Evolutionary conservation across 2,329 filamentous ascomycete species (phyloP).

Genomic region (Rugonectria rugulosa): DNA sequence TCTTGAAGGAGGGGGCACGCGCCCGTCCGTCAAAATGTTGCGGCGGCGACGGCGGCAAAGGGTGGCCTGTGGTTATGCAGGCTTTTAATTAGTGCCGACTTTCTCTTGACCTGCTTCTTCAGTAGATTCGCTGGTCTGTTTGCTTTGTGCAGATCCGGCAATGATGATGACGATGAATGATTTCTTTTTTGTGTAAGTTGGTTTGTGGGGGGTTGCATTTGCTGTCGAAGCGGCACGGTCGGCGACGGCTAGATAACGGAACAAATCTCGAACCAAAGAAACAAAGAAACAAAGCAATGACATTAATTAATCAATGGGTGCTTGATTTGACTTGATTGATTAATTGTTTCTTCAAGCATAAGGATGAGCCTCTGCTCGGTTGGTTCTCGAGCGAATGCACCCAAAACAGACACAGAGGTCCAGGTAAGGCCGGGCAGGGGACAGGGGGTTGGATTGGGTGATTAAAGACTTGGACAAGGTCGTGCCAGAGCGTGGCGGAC

Average conservation of each 20-base stretch:
- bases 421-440: conserved; percentile 1
- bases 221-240: conserved; percentile 3
- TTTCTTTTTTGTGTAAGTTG: neutral
- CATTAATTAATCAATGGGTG: conserved; percentile 5
- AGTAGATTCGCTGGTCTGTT: neutral
- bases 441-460: conserved; percentile 4
- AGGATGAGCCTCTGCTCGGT: conserved; percentile 5
- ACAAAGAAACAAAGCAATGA: neutral
- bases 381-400: neutral
- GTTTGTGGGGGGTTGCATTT: neutral
- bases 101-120: conserved; percentile 3
- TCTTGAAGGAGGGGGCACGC: too few relatives aligned
- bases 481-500: neutral
- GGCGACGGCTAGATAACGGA: conserved; percentile 9
- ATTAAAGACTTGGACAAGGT: neutral
- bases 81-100: conserved; percentile 1
- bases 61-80: conserved; percentile 12
- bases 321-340: neutral
- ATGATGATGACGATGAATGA: conserved; percentile 2
- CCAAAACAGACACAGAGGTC: neutral
- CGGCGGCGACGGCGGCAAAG: conserved; percentile 12
- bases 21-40: too few relatives aligned
- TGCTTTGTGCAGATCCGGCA: neutral
- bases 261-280: conserved; percentile 1
- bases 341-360: neutral